Base-by-base conservation (phyloP, 495 filamentous ascomycete genomes). In the Podospora pseudocomata region DNA sequence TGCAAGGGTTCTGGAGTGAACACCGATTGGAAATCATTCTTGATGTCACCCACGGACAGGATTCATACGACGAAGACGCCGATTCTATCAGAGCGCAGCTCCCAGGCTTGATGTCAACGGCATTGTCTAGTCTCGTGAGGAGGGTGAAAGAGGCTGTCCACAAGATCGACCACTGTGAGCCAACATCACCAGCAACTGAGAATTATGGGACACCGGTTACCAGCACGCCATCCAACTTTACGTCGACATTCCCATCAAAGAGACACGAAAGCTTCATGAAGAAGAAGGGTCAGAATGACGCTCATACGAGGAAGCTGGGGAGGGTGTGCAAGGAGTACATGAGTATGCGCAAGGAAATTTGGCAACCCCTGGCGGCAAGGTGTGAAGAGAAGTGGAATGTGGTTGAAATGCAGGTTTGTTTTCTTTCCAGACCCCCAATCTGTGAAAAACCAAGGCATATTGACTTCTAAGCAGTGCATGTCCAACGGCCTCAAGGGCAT, bases 191-290 rank as follows among this genome's bases (percentile, higher is more conserved):
- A 49, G 13, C 5, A 49, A 16, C 5, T 13, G 39, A 49, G 6
- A 49, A 6, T 49, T 49, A 5, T 11, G 15, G 39, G 9, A 16
- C 15, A 3, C 13, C 39, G 11, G 11, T 11, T 39, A 39, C 34
- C 34, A 39, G 34, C 34, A 39, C 34, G 6, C 6, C 39, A 49
- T 49, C 39, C 6, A 49, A 0, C 23, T 23, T 23, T 23, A 23
- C 23, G 23, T 23, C 23, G 23, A 23, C 23, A 23, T 23, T 23
- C 23, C 1, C 23, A 23, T 23, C 23, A 23, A 93, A 93, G 75
- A 83, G 90, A 56, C 89, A 92, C 73, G 90, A 92, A 77, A 80
- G 90, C 20, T 78, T 92, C 67, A 87, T 92, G 85, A 89, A 91
- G 75, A 83, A 86, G 67, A 81, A 82, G 65, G 86, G 85, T 53